Evolutionary conservation across 257 asterid species (phyloP), one percentile per base, ranked within the genome.

Genomic region (Solanum piurae): DNA sequence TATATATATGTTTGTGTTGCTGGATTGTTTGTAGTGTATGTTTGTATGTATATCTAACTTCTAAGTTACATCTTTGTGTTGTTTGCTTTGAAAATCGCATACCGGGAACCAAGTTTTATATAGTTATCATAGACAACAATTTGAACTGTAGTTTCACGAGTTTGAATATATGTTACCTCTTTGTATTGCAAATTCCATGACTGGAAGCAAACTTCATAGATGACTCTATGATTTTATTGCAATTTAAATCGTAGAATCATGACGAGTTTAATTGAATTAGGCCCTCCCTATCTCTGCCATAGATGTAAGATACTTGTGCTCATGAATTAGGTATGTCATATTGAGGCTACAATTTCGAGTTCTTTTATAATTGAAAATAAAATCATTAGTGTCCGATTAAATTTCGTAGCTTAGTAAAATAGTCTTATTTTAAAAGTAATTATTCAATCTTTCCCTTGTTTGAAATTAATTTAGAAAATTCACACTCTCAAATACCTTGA

Each of bases 271-370:
- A 12, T 12, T 64, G 33, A 5, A 60, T 60, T 21, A 21, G 68
- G 0, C 29, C 62, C 5, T 21, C 25, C 0, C 12, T 58, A 58
- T 21, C 68, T 21, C 2, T 58, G 12, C 2, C 0, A 5, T 58
- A 58, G 5, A 0, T 6, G 27, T 58, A 58, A 20, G 64, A 55
- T 55, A 1, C 64, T 55, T 18, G 10, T 55, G 64, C n/a, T 55
- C 64, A 18, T 55, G n/a, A 55, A 55, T 55, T 55, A 2, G 64
- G 64, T 18, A 55, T 6, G n/a, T 55, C 64, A 55, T 18, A 55
- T 7, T 6, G n/a, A 55, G 10, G n/a, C 64, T 6, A 55, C 10
- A 3, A 55, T 18, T 55, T 55, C 4, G 10, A 55, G n/a, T 18
- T 55, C 64, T 55, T 55, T 55, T 7, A 18, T 55, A 18, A 55